Evolutionary conservation across 805 yeast species (phyloP).

Genomic region (Metschnikowia colocasiae): DNA sequence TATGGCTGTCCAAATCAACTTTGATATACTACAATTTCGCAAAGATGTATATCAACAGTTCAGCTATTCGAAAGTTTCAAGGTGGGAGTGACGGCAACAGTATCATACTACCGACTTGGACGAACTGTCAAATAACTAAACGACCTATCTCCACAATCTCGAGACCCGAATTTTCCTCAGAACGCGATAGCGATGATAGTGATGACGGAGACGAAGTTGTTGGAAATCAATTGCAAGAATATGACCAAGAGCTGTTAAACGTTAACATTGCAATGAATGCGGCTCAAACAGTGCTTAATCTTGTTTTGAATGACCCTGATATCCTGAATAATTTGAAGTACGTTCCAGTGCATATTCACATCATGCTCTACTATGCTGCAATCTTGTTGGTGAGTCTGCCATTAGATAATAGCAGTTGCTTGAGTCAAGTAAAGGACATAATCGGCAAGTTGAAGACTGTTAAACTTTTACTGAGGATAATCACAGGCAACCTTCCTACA

Average conservation of each 20-base stretch:
- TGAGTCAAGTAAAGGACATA: slow-evolving; percentile 24
- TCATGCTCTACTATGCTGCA: slow-evolving; percentile 68
- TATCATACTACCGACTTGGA: slow-evolving; percentile 33
- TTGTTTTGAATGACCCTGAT: slow-evolving; percentile 58
- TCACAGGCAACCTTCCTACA: slow-evolving; percentile 46
- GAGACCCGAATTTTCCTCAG: not conserved
- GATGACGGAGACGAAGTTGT: slow-evolving; percentile 18
- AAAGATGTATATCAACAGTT: slow-evolving; percentile 64
- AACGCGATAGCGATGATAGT: slow-evolving; percentile 15
- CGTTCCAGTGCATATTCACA: slow-evolving; percentile 70
- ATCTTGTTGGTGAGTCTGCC: slow-evolving; percentile 52
- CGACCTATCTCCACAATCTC: not conserved
- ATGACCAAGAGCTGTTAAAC: slow-evolving; percentile 33
- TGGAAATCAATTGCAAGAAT: slow-evolving; percentile 22
- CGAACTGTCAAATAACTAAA: slow-evolving; percentile 9
- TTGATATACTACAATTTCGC: slow-evolving; percentile 71
- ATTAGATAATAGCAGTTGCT: slow-evolving; percentile 15
- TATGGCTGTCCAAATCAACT: slow-evolving; percentile 69
- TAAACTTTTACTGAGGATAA: slow-evolving; percentile 39
- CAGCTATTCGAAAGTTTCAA: slow-evolving; percentile 43
- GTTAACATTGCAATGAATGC: slow-evolving; percentile 56
- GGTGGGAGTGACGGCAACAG: slow-evolving; percentile 25
- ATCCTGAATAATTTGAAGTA: slow-evolving; percentile 53
- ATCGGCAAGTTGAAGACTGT: slow-evolving; percentile 39
- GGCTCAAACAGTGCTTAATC: slow-evolving; percentile 57